A percentile compares a stretch with the other conserved stretches of the same genome.
phyloP scores from a whole-genome alignment of 331 rosid genomes.

The Cucumis variabilis region DNA sequence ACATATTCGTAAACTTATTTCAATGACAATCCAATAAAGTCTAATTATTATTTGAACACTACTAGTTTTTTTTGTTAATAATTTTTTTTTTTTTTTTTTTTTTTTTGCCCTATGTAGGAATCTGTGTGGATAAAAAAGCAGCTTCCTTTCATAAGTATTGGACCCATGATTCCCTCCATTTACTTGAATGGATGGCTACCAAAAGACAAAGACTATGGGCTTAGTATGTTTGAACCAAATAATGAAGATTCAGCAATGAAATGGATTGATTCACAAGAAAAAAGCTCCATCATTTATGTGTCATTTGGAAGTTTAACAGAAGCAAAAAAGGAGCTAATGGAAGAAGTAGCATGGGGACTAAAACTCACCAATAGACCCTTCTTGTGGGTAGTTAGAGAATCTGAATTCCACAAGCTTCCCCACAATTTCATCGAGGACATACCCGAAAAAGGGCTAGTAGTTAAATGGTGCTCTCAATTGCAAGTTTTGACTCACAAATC shows the following conservation, averaged over 20 bases:
- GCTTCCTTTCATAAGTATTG: slow-evolving; percentile 6
- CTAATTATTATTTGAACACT: no score
- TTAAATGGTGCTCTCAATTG: slow-evolving; percentile 70
- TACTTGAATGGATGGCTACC: background rate
- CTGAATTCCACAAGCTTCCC: slow-evolving; percentile 55
- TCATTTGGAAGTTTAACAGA: slow-evolving; percentile 86
- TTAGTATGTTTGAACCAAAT: background rate
- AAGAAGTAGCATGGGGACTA: slow-evolving; percentile 62
- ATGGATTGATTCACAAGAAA: background rate
- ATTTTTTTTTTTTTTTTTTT: no score
- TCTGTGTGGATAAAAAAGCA: background rate
- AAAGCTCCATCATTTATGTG: slow-evolving; percentile 38
- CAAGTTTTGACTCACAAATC: background rate
- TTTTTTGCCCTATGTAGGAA: background rate
- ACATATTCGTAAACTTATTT: no score
- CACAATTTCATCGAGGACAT: background rate
- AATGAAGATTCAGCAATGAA: background rate
- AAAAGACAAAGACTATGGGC: background rate
- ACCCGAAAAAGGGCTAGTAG: slow-evolving; percentile 21
- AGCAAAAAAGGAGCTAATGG: slow-evolving; percentile 46
- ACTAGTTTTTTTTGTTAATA: background rate
- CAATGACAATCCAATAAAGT: no score
- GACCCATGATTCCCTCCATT: slow-evolving; percentile 8
- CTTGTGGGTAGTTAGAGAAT: slow-evolving; percentile 36
- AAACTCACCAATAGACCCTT: slow-evolving; percentile 28